Evolutionary conservation across 805 yeast genomes (phyloP), one percentile per base, ranked within the genome.

Genomic region (Saturnispora silvae): DNA sequence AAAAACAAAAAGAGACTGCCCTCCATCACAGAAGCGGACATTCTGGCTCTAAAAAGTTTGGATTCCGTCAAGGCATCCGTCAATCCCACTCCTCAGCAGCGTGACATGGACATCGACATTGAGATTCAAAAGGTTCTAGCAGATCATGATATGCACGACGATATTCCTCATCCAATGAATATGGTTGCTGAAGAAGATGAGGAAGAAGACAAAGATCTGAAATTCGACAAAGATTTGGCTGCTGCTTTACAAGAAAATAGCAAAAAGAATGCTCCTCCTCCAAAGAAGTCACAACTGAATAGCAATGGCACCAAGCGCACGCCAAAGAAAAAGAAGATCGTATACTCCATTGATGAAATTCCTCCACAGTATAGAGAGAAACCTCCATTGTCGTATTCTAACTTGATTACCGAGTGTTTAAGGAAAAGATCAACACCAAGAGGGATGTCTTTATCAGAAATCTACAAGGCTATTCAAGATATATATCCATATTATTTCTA

Each of bases 401-500:
- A 78, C 29, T 65, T 92, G 51, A 80, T 92, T 28, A 78, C 89
- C 3, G 75, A 78, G 6, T 87, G 94, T 40, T 61, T 92, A 43
- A 70, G 81, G 43, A 72, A 77, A 28, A 71, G 70, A 45, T 72
- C 81, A 0, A 71, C 77, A 0, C 75, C 71, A 22, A 67, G 74
- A 34, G 95, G 95, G 19, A 73, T 85, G 75, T 75, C 87, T 2
- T 61, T 81, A 29, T 76, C 86, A 0, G 96, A 87, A 45, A 84
- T 92, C 32, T 81, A 85, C 57, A 81, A 80, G 37, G 83, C 85
- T 1, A 86, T 92, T 34, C 81, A 82, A 56, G 94, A 83, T 31
- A 57, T 82, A 10, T 89, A 81, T 58, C 97, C 97, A 3, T 92
- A 83, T 61, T 92, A 84, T 60, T 72, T 78, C 49, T 89, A 84